These are phyloP conservation scores for Macroventuria anomochaeta DNA, from an alignment of 2,329 filamentous ascomycete species.

Conservation along the genomic window DNA sequence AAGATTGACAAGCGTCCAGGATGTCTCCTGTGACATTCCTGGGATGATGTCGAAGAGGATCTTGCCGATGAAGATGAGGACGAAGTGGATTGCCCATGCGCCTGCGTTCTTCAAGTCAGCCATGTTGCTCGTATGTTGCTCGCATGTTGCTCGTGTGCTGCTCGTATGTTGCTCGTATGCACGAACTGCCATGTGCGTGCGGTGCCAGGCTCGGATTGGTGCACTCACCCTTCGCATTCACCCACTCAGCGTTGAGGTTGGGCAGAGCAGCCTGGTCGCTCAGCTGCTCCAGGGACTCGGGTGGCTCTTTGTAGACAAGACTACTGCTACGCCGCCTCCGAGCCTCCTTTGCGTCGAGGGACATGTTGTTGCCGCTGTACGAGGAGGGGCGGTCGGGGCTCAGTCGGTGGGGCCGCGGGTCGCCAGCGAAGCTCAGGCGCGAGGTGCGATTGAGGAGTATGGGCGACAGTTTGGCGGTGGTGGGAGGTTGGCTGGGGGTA, in stretches of 20 bases:
- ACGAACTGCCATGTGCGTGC: background rate
- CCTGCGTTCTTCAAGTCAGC: conserved; percentile 60
- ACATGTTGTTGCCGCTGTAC: conserved; percentile 38
- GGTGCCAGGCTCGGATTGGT: background rate
- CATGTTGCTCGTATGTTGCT: background rate
- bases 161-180: background rate
- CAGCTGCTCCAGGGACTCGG: conserved; percentile 95
- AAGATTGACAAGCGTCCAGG: conserved; percentile 98
- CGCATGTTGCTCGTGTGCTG: too few species aligned
- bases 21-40: conserved; percentile 95
- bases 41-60: conserved; percentile 97
- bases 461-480: conserved; percentile 96
- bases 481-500: conserved; percentile 44
- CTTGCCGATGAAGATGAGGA: conserved; percentile 89
- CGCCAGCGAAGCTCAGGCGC: conserved; percentile 81
- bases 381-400: conserved; percentile 33
- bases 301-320: conserved; percentile 96
- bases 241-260: conserved; percentile 98
- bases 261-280: conserved; percentile 94
- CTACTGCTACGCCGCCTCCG: conserved; percentile 95
- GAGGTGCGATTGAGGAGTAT: conserved; percentile 84
- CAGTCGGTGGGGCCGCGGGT: conserved; percentile 61
- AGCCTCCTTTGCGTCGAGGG: conserved; percentile 61
- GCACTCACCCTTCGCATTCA: conserved; percentile 92
- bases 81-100: conserved; percentile 96